Percentiles rank a stretch among this genome's conserved stretches.
These are phyloP conservation scores for Cinchona pubescens DNA, from an alignment of 257 asterid species.

Conservation along the genomic window DNA sequence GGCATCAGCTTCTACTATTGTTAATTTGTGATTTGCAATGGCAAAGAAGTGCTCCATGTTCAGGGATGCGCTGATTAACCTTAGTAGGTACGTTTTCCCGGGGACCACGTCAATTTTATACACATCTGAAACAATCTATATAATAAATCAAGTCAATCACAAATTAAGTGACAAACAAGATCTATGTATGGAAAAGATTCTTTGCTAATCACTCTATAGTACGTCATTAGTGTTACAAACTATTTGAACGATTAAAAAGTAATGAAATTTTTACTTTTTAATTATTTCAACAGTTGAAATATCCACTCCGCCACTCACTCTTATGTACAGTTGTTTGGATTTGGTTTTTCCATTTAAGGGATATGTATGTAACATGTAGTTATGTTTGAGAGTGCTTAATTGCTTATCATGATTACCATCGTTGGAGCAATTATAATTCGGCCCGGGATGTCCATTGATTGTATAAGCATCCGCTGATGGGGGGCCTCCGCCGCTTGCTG, in stretches of 20 bases:
- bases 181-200: no score
- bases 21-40: slow-evolving; percentile 52
- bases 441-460: slow-evolving; percentile 73
- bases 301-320: no score
- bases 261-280: no score
- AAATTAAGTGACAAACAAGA: no score
- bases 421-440: slow-evolving; percentile 59
- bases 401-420: slow-evolving; percentile 32
- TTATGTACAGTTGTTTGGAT: no score
- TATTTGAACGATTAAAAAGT: no score
- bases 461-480: slow-evolving; percentile 55
- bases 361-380: background rate
- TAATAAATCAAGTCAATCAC: background rate
- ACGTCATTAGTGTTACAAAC: no score
- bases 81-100: slow-evolving; percentile 57
- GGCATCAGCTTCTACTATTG: slow-evolving; percentile 62
- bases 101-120: slow-evolving; percentile 50
- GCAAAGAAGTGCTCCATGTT: slow-evolving; percentile 57
- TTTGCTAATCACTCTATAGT: no score
- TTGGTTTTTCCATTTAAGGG: background rate
- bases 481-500: slow-evolving; percentile 55
- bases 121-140: slow-evolving; percentile 44
- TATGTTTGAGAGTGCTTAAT: background rate
- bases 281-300: no score
- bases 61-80: slow-evolving; percentile 59